phyloP scores from a whole-genome alignment of 371 early-diverging fungal species.

The Mucor saturninus region DNA sequence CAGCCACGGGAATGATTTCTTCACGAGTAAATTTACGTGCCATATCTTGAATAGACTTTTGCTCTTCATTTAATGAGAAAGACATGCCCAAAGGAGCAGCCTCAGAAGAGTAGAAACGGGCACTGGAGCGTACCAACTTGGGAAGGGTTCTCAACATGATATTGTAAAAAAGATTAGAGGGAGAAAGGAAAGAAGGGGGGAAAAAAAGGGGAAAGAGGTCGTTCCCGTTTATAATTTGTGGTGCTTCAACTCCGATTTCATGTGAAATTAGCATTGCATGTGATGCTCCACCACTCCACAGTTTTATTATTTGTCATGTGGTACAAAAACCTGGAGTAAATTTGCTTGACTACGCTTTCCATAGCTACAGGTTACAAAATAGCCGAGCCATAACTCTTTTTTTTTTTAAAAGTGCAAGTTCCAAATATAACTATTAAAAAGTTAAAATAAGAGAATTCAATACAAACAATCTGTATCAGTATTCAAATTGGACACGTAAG shows the following conservation, averaged over 20 bases:
- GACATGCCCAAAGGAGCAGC: conserved; percentile 36
- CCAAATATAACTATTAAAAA: too few relatives aligned
- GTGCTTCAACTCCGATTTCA: conserved; percentile 11
- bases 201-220: neutral
- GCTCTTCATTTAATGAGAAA: conserved; percentile 85
- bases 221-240: neutral
- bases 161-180: neutral
- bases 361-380: too few relatives aligned
- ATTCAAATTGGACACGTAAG: too few relatives aligned
- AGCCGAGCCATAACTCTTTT: too few relatives aligned
- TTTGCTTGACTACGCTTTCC: too few relatives aligned
- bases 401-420: too few relatives aligned
- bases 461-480: too few relatives aligned
- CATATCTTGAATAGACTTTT: conserved; percentile 86
- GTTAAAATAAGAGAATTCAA: too few relatives aligned
- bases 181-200: neutral
- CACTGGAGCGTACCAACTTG: conserved; percentile 5
- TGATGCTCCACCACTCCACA: conserved; percentile 2
- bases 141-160: conserved; percentile 19
- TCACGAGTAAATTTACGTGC: conserved; percentile 92
- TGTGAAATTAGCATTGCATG: conserved; percentile 14
- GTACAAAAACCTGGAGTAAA: neutral
- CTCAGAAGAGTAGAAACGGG: conserved; percentile 20
- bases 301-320: conserved; percentile 5
- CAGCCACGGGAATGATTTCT: conserved; percentile 93